Evolutionary conservation across 2,329 filamentous ascomycete genomes (phyloP).

Genomic region (Epicoccum nigrum): DNA sequence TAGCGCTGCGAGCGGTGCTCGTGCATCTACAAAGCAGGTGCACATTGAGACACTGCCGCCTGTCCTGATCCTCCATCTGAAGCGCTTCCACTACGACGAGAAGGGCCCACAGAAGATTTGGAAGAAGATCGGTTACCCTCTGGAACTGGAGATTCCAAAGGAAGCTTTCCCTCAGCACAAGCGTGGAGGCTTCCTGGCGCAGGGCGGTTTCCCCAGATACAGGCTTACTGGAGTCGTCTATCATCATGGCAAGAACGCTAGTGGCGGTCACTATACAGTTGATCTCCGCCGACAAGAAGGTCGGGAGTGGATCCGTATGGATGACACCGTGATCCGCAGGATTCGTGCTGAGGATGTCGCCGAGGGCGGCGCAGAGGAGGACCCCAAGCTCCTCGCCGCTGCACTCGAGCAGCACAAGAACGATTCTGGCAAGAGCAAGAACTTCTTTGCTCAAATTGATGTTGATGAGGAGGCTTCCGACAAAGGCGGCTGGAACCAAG

Average conservation of each 20-base stretch:
- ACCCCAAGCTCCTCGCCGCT: constrained; percentile 69
- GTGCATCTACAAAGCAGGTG: constrained; percentile 87
- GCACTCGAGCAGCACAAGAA: constrained; percentile 72
- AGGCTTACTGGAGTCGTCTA: constrained; percentile 90
- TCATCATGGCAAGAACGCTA: constrained; percentile 96
- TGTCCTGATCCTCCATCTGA: constrained; percentile 91
- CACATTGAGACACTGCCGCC: constrained; percentile 91
- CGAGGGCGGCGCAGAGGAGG: constrained; percentile 81
- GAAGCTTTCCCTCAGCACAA: constrained; percentile 83
- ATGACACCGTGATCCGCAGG: constrained; percentile 88
- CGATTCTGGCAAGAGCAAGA: constrained; percentile 61
- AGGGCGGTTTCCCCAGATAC: constrained; percentile 79
- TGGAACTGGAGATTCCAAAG: constrained; percentile 91
- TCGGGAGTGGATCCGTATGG: constrained; percentile 93
- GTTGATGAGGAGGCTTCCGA: constrained; percentile 68
- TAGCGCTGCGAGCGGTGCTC: constrained; percentile 77
- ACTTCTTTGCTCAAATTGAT: constrained; percentile 73
- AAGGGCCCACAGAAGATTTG: constrained; percentile 94
- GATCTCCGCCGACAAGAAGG: constrained; percentile 93
- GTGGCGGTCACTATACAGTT: constrained; percentile 96
- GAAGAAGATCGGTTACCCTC: constrained; percentile 95
- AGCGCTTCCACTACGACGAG: constrained; percentile 95
- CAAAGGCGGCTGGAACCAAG: constrained; percentile 82
- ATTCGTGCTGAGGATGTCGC: constrained; percentile 89
- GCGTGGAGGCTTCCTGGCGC: constrained; percentile 67